Evolutionary conservation across 768 basidiomycete species (phyloP).

Genomic region (Tricholoma saponaceum): DNA sequence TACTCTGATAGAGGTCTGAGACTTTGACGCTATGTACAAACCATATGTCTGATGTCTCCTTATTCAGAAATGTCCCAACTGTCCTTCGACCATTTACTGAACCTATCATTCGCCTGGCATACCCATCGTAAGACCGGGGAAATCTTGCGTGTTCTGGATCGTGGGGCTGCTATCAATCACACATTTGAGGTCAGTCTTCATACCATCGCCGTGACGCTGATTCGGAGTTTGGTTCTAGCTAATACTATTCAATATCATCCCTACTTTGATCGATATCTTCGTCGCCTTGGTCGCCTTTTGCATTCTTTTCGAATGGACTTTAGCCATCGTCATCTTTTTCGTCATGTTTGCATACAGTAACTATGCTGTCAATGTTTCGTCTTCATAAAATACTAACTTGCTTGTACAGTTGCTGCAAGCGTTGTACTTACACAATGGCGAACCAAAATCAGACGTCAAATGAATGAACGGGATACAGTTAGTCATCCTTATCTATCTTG

Average conservation of each 20-base stretch:
- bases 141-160: constrained; percentile 74
- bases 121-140: constrained; percentile 83
- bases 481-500: constrained; percentile 17
- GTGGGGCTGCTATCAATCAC: constrained; percentile 84
- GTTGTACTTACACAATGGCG: constrained; percentile 67
- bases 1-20: constrained; percentile 68
- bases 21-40: background rate
- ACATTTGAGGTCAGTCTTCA: constrained; percentile 54
- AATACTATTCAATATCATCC: constrained; percentile 79
- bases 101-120: constrained; percentile 82
- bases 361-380: constrained; percentile 14
- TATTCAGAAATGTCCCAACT: constrained; percentile 75
- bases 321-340: constrained; percentile 62
- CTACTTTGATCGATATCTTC: constrained; percentile 76
- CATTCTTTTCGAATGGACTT: constrained; percentile 58
- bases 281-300: constrained; percentile 69
- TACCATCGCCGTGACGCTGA: background rate
- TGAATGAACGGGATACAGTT: constrained; percentile 82
- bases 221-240: constrained; percentile 37
- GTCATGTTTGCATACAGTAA: constrained; percentile 74
- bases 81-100: constrained; percentile 83
- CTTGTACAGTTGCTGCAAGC: constrained; percentile 37
- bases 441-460: constrained; percentile 67
- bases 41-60: background rate
- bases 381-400: background rate